phyloP scores from a whole-genome alignment of 805 yeast species.

The Saitoella complicata region DNA sequence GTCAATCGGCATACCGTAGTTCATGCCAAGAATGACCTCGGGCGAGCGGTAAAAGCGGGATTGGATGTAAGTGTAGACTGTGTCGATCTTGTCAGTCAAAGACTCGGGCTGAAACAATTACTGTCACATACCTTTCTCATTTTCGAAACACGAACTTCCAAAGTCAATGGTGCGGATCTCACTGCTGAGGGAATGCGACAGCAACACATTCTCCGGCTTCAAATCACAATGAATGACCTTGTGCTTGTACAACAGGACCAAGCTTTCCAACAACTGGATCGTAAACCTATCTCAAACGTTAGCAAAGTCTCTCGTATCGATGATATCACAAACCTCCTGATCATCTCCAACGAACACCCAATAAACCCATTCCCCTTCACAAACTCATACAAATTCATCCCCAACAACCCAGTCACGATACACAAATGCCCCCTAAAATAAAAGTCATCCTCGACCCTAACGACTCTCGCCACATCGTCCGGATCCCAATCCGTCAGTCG shows the following conservation, averaged over 20 bases:
- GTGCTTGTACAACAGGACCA: constrained; percentile 39
- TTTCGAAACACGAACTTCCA: constrained; percentile 38
- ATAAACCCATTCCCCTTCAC: constrained; percentile 22
- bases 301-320: background rate
- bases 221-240: constrained; percentile 68
- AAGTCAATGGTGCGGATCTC: constrained; percentile 62
- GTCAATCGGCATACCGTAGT: constrained; percentile 67
- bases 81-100: too few species aligned
- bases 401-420: constrained; percentile 56
- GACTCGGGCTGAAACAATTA: too few species aligned
- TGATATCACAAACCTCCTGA: constrained; percentile 13
- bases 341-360: constrained; percentile 22
- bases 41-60: constrained; percentile 95
- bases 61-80: constrained; percentile 85
- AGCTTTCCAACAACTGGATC: constrained; percentile 39
- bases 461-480: constrained; percentile 24
- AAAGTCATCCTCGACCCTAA: constrained; percentile 51
- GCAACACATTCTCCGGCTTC: constrained; percentile 67
- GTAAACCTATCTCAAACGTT: constrained; percentile 29
- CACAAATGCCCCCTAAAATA: constrained; percentile 71
- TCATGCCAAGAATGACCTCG: constrained; percentile 79
- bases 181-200: constrained; percentile 25
- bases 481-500: constrained; percentile 25
- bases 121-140: constrained; percentile 52
- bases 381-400: constrained; percentile 49